Evolutionary conservation across 192 early-diverging fungal genomes (phyloP), one percentile per base, ranked within the genome.

Genomic region (Chytriomyces confervae): DNA sequence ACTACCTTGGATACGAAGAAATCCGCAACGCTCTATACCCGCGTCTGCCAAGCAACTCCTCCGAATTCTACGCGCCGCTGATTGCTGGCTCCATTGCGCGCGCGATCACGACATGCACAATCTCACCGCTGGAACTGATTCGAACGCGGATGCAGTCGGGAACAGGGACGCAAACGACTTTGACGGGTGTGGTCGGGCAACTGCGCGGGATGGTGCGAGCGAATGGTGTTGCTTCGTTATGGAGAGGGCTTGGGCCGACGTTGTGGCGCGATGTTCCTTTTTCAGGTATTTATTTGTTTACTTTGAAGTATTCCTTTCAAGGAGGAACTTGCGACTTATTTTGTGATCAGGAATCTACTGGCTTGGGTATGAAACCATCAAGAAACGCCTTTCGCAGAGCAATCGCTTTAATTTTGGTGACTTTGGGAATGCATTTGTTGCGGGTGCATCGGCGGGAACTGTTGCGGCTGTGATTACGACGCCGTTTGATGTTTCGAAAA

Each of bases 401-500:
- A 23, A 27, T 18, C 27, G n/a, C 7, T 11, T 48, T 1, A 49
- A 16, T 10, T n/a, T 50, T 7, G 43, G 64, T 43, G 88, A 94
- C 23, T 91, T 96, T 64, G 81, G 87, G 23, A 83, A 88, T 20
- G 80, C 94, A 0, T 97, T 98, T 83, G 75, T 91, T 16, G 86
- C 92, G 49, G 97, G 97, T 43, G 96, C 95, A 1, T 70, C 87
- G n/a, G 92, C 93, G 63, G 96, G 97, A 23, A 92, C 89, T 50
- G 61, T 93, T 76, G 95, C 97, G 8, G 96, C 97, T 6, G 83
- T 89, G 1, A 24, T 94, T 24, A 98, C 97, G 5, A 95, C 92
- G 5, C 97, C 97, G 20, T 97, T 98, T 86, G 97, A 98, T 86
- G 95, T 98, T 5, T 93, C 94, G 72, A 98, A 98, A 77, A 97